Percentiles rank a stretch among this genome's conserved stretches.
Evolutionary conservation across 78 protist genomes (phyloP).

Genomic region (Trichosphaerium sp.): DNA sequence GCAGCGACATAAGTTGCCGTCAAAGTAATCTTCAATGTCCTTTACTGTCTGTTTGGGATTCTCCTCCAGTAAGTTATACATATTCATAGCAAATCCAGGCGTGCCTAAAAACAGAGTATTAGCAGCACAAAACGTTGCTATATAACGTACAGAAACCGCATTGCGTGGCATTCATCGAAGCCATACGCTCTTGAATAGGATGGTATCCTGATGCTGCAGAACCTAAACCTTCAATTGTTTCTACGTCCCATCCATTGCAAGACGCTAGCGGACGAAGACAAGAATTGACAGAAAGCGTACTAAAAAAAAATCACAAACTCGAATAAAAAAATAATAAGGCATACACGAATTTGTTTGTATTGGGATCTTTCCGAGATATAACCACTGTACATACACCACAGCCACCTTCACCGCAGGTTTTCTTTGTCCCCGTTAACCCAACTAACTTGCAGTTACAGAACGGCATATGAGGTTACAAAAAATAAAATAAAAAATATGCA

Average conservation of each 20-base stretch:
- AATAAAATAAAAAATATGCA: too few relatives aligned
- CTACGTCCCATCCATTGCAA: too few relatives aligned
- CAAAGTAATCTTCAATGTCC: constrained; percentile 1
- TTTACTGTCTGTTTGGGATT: neutral
- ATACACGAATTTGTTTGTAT: too few relatives aligned
- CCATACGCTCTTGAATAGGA: constrained; percentile 29
- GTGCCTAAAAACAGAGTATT: too few relatives aligned
- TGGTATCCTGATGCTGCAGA: neutral
- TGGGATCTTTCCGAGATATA: neutral
- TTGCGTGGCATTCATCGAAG: constrained; percentile 16
- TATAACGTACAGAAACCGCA: constrained; percentile 71
- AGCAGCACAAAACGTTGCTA: too few relatives aligned
- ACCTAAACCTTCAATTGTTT: neutral
- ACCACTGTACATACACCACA: constrained; percentile 69
- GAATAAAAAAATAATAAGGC: neutral
- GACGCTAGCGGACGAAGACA: neutral
- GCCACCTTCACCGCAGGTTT: constrained; percentile 53
- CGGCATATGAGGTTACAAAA: too few relatives aligned
- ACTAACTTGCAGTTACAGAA: neutral
- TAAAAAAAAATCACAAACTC: neutral
- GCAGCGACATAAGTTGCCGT: constrained; percentile 8
- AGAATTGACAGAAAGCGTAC: neutral
- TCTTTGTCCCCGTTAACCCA: constrained; percentile 54
- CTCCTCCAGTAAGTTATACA: neutral
- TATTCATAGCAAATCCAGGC: constrained; percentile 12